These are phyloP conservation scores for Allomyces macrogynus DNA, from an alignment of 192 early-diverging fungal species.

Conservation along the genomic window DNA sequence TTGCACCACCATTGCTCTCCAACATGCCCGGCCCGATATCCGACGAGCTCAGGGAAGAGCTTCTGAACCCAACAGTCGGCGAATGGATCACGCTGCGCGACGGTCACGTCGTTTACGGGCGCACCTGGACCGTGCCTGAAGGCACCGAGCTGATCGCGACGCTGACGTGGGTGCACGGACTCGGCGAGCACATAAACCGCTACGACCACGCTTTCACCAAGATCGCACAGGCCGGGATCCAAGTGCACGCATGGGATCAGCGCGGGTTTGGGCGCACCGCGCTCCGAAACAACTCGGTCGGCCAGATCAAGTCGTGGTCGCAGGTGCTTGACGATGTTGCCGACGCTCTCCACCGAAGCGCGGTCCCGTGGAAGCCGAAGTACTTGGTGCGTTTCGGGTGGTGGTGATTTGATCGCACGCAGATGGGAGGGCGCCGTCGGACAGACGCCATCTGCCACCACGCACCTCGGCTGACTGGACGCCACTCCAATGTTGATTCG, in stretches of 20 bases:
- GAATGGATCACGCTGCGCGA: not conserved
- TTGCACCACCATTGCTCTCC: too few species aligned
- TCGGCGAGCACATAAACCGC: conserved; percentile 21
- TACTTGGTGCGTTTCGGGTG: conserved; percentile 17
- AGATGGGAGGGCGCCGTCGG: not conserved
- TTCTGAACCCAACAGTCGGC: not conserved
- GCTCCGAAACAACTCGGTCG: conserved; percentile 19
- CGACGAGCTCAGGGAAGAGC: not conserved
- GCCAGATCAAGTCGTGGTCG: conserved; percentile 24
- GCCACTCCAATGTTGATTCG: too few species aligned
- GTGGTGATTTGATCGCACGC: not conserved
- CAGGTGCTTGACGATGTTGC: conserved; percentile 22
- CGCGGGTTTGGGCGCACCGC: conserved; percentile 47
- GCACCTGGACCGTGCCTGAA: not conserved
- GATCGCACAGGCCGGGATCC: conserved; percentile 30
- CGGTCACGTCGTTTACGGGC: not conserved
- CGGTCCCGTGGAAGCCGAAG: conserved; percentile 18
- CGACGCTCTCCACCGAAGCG: conserved; percentile 13
- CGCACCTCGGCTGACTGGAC: too few species aligned
- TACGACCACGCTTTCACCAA: conserved; percentile 35
- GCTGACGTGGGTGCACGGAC: conserved; percentile 16
- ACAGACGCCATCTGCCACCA: not conserved
- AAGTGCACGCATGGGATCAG: conserved; percentile 36
- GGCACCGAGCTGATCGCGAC: conserved; percentile 13
- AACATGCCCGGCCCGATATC: too few species aligned